Percentiles rank a stretch among this genome's conserved stretches.
These are phyloP conservation scores for Kappamyces sp. DNA, from an alignment of 192 early-diverging fungal species.

Conservation along the genomic window DNA sequence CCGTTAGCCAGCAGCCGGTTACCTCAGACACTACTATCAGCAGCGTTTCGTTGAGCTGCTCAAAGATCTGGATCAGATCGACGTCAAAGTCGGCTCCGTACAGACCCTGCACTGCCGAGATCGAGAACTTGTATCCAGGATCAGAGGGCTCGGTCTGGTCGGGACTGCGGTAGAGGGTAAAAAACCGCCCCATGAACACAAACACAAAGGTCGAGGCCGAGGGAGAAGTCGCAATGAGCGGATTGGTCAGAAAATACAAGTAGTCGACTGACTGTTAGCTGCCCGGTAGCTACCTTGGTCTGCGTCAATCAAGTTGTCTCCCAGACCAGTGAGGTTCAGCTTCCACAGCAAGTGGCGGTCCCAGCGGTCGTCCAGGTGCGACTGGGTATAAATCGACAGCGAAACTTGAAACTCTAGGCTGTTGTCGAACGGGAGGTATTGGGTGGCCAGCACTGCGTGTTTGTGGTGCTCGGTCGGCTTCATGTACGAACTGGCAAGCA, in stretches of 20 bases:
- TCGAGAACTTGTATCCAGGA: conserved; percentile 6
- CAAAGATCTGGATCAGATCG: not conserved
- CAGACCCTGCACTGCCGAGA: conserved; percentile 6
- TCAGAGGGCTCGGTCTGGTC: not conserved
- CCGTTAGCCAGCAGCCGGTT: not conserved
- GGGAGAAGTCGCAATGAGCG: not conserved
- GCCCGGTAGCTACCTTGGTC: no score
- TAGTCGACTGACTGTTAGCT: not conserved
- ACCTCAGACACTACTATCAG: not conserved
- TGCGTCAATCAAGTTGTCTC: no score
- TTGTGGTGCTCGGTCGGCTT: no score
- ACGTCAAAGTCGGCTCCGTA: conserved; percentile 15
- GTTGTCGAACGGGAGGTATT: no score
- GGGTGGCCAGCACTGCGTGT: no score
- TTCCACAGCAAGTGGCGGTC: no score
- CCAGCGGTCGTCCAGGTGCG: no score
- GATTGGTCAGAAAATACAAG: conserved; percentile 11
- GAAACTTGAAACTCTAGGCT: no score
- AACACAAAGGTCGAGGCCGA: not conserved
- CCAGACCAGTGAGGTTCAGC: no score
- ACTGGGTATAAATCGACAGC: no score
- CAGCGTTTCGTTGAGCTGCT: not conserved
- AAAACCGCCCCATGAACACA: conserved; percentile 15
- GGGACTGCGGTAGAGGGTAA: not conserved
- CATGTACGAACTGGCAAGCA: no score